Percentiles rank a stretch among this genome's conserved stretches.
Evolutionary conservation across 202 grass and related monocot genomes (phyloP).

Genomic region (Bolboschoenoplectus hybrid): DNA sequence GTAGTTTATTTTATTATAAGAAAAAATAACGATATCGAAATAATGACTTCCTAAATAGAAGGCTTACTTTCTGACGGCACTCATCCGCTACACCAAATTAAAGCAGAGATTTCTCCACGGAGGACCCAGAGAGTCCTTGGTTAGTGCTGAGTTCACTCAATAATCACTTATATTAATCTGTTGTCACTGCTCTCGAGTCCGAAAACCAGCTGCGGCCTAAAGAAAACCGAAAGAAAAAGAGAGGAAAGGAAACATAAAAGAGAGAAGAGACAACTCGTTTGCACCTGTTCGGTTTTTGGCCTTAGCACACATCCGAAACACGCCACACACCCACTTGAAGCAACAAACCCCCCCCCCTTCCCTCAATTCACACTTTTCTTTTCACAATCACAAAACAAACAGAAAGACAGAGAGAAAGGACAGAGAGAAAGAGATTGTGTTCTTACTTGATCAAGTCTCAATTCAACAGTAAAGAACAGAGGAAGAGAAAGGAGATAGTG

Average conservation of each 20-base stretch:
- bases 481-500: neutral
- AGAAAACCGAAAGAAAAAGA: neutral
- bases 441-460: neutral
- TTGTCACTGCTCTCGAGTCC: neutral
- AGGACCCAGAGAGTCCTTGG: neutral
- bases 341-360: constrained; percentile 17
- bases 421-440: neutral
- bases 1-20: too few relatives aligned
- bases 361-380: neutral
- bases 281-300: neutral
- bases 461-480: neutral
- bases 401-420: too few relatives aligned
- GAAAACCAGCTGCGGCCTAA: neutral
- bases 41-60: too few relatives aligned
- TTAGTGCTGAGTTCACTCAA: neutral
- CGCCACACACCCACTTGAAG: constrained; percentile 34
- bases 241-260: neutral
- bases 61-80: too few relatives aligned
- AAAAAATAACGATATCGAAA: too few relatives aligned
- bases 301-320: constrained; percentile 45
- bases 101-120: neutral
- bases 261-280: neutral
- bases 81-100: too few relatives aligned
- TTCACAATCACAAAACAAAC: neutral
- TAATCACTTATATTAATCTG: neutral